Evolutionary conservation across 2,329 filamentous ascomycete genomes (phyloP).

Genomic region (Arthroderma sp.): DNA sequence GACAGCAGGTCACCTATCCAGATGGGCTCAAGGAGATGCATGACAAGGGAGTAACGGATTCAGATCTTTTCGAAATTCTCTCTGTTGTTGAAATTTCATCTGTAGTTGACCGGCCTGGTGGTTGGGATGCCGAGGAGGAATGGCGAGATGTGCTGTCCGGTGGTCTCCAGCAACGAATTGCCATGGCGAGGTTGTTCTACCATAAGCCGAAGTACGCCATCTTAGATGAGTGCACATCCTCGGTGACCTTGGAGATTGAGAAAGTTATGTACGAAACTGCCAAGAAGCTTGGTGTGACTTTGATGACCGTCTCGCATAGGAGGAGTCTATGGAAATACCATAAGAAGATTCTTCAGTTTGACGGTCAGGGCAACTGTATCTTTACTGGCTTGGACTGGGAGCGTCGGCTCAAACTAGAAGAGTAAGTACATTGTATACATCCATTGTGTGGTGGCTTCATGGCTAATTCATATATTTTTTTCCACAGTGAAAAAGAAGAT

Average conservation of each 20-base stretch:
- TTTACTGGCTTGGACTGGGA: conserved; percentile 88
- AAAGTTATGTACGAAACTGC: conserved; percentile 95
- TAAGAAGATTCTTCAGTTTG: conserved; percentile 86
- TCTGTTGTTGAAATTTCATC: conserved; percentile 69
- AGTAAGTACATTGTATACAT: conserved; percentile 39
- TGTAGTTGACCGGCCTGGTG: conserved; percentile 64
- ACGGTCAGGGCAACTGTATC: conserved; percentile 81
- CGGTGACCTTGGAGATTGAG: conserved; percentile 89
- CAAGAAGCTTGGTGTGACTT: conserved; percentile 77
- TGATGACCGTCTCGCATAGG: conserved; percentile 93
- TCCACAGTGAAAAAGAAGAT: conserved; percentile 69
- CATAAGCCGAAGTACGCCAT: conserved; percentile 89
- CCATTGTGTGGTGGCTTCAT: conserved; percentile 8
- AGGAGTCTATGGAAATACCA: conserved; percentile 95
- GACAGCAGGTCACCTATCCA: conserved; percentile 94
- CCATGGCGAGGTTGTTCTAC: conserved; percentile 93
- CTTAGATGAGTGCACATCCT: conserved; percentile 89
- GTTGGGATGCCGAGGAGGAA: conserved; percentile 89
- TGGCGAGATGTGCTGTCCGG: conserved; percentile 92
- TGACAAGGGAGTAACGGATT: conserved; percentile 67
- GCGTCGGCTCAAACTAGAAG: conserved; percentile 69
- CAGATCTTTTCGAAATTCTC: conserved; percentile 65
- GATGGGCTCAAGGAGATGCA: conserved; percentile 82
- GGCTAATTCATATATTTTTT: conserved; percentile 8
- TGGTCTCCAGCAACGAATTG: conserved; percentile 87